A percentile compares a stretch with the other conserved stretches of the same genome.
These are phyloP conservation scores for Austroboletus novae-zelandiae DNA, from an alignment of 1,284 basidiomycete species.

Conservation along the genomic window DNA sequence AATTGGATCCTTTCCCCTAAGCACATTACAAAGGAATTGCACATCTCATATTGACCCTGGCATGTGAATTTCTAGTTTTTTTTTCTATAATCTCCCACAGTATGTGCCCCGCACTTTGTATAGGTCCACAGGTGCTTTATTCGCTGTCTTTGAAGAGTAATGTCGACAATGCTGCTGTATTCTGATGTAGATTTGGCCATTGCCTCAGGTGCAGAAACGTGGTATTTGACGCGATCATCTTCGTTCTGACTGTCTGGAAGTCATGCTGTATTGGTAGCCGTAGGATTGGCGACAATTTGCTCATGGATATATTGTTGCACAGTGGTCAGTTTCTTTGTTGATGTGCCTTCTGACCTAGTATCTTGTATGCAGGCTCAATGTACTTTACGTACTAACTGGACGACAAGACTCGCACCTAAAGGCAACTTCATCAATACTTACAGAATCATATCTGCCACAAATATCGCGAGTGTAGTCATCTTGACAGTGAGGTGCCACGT, in stretches of 20 bases:
- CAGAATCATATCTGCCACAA: constrained; percentile 15
- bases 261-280: constrained; percentile 6
- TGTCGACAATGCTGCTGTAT: background rate
- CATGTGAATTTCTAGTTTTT: background rate
- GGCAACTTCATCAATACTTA: background rate
- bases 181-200: constrained; percentile 6
- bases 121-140: constrained; percentile 6
- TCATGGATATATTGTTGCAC: constrained; percentile 14
- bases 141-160: background rate
- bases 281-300: background rate
- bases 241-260: constrained; percentile 10
- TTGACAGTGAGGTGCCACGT: constrained; percentile 9
- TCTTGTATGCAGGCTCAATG: constrained; percentile 6
- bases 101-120: background rate
- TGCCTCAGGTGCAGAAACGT: constrained; percentile 10
- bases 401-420: background rate
- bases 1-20: constrained; percentile 8
- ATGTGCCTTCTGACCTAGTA: background rate
- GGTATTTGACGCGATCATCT: constrained; percentile 13
- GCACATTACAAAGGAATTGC: background rate
- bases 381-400: constrained; percentile 18
- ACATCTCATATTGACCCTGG: background rate
- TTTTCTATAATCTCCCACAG: background rate
- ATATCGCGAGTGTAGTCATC: constrained; percentile 9
- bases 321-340: constrained; percentile 11